Base-by-base conservation (phyloP, 108 stramenopile species). In the Fragilaria radians region DNA sequence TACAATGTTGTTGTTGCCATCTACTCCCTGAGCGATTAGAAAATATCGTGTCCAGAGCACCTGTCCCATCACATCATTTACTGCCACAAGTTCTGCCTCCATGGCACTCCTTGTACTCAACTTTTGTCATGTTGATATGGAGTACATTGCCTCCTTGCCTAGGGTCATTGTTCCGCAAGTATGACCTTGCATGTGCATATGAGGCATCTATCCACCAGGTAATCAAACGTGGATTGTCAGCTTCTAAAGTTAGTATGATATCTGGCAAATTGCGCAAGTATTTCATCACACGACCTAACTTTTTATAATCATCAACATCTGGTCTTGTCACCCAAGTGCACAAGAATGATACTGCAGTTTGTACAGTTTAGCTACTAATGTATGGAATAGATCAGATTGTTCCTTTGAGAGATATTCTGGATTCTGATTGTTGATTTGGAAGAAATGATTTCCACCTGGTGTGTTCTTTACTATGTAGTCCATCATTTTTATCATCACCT, bases 21-120 rank as follows among this genome's bases (percentile, higher is more conserved):
- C 21, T 29, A 61, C 59, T 48, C 81, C 76, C 54, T 82, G 81
- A 29, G 11, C 67, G 30, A 67, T 33, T 36, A 78, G 14, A 62
- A 76, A 82, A n/a, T 73, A 52, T 0, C 31, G 26, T 21, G 67
- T 65, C 76, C 76, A 82, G 9, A 82, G 36, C 0, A 72, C 52
- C 3, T 56, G 46, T 24, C 64, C 54, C 50, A 82, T n/a, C 1
- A 28, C 54, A 46, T 82, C 81, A 56, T 60, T 30, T 5, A 62
- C 60, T 21, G 31, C 60, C 1, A 78, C 59, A 0, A 71, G 23
- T 26, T 77, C 76, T 0, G 61, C 57, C 27, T 77, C 73, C 0
- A 67, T 74, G 21, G 76, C 77, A 28, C 75, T 81, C n/a, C 48
- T 68, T 0, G 65, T 61, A 26, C 54, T 74, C 36, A 78, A 9